phyloP scores from a whole-genome alignment of 768 basidiomycete species.

The Phylloporus sp. region DNA sequence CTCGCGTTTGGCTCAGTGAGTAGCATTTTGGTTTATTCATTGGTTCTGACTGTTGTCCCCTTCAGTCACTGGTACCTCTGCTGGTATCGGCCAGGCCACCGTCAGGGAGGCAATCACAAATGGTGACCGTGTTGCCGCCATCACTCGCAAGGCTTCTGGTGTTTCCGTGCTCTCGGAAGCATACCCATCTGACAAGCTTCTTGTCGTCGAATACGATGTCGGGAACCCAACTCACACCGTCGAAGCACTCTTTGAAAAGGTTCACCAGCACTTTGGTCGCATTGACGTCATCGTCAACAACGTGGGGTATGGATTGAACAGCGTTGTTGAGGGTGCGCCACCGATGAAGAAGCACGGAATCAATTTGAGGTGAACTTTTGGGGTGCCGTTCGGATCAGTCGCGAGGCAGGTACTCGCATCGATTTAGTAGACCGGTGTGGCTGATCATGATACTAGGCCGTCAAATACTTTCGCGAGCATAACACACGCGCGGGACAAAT shows the following conservation, averaged over 20 bases:
- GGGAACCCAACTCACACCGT: conserved; percentile 21
- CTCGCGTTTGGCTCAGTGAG: too few species aligned
- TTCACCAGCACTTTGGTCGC: too few species aligned
- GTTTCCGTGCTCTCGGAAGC: conserved; percentile 13
- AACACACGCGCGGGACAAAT: conserved; percentile 5
- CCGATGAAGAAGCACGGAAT: too few species aligned
- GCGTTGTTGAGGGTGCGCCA: conserved; percentile 25
- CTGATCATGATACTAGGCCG: conserved; percentile 11
- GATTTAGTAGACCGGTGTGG: neutral
- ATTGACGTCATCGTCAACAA: conserved; percentile 37
- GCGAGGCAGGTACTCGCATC: conserved; percentile 13
- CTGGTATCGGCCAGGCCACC: conserved; percentile 1
- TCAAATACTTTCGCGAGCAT: conserved; percentile 30
- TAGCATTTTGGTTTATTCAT: too few species aligned
- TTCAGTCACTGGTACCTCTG: neutral
- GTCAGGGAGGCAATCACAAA: conserved; percentile 22
- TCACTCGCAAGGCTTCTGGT: conserved; percentile 23
- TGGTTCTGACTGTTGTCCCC: too few species aligned
- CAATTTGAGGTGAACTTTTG: neutral
- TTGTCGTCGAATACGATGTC: conserved; percentile 31
- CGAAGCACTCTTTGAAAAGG: too few species aligned
- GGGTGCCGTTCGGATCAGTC: conserved; percentile 16
- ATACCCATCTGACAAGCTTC: conserved; percentile 19
- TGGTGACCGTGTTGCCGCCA: conserved; percentile 28
- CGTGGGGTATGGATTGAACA: conserved; percentile 21